Base-by-base conservation (phyloP, 768 basidiomycete species). In the Boletellus ananas region DNA sequence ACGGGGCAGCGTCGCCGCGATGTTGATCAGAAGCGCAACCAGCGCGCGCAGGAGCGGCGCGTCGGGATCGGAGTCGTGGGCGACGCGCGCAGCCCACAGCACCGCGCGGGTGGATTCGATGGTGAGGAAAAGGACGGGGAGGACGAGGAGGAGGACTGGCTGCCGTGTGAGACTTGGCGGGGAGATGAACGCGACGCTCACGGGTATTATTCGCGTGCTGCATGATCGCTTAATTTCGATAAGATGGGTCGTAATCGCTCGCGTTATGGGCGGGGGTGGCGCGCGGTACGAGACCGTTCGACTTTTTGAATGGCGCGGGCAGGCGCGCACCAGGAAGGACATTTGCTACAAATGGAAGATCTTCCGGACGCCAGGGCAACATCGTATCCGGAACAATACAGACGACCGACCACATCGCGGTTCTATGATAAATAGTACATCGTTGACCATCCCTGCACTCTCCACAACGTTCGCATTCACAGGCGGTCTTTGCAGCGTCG, bases 371-470 rank as follows among this genome's bases (percentile, higher is more conserved):
- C 29, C 29, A 3, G 9, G 29, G 29, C 29, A 29, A 29, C 29
- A 29, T 29, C 29, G 29, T 38, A 47, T 50, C 23, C 45, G 37
- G n/a, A 41, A 11, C 31, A 29, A 13, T 16, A 38, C n/a, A 23
- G 20, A 39, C 31, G 21, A 35, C 23, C 23, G 18, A 38, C 36
- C 29, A 44, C 35, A 37, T 42, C 23, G 39, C 48, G 27, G 18
- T 20, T 65, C 56, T 65, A 65, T 23, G 34, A 44, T 64, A 59
- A 56, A 49, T 42, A 64, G 27, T 45, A 57, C 51, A 56, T 29
- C 27, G 49, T 43, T 21, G 37, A 38, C 25, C 10, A 38, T 46
- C 34, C 44, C 13, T 2, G 20, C 23, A 36, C 25, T 14, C 49
- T 25, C 39, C 33, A 36, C n/a, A 10, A 50, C 0, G 18, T 33